These are phyloP conservation scores for Tylopilus microsporus DNA, from an alignment of 1,284 basidiomycete genomes.

Conservation along the genomic window DNA sequence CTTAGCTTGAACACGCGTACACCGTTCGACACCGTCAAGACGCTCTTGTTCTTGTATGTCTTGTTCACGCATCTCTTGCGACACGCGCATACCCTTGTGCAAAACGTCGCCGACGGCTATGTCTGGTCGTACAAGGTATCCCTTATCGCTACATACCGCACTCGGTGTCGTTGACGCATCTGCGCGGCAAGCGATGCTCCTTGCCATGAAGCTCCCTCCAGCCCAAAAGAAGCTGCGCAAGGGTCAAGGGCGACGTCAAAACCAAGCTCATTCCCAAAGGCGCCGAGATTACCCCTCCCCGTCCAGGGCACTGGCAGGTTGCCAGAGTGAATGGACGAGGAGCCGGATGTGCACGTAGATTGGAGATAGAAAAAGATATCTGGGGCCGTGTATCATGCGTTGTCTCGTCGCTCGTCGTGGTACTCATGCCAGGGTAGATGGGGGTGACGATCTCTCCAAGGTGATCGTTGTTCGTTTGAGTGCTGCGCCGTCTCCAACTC, in stretches of 20 bases:
- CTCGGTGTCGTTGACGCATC: no score
- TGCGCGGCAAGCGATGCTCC: no score
- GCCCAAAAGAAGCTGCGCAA: no score
- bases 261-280: constrained; percentile 64
- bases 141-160: no score
- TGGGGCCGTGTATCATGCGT: constrained; percentile 84
- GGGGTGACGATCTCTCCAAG: constrained; percentile 75
- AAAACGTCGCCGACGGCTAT: no score
- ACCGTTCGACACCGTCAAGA: no score
- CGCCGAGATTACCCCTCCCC: constrained; percentile 61
- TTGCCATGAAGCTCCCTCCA: no score
- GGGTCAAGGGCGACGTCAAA: constrained; percentile 48
- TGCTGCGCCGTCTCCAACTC: constrained; percentile 83
- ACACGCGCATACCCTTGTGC: no score
- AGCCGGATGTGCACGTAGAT: constrained; percentile 45
- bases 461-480: constrained; percentile 64
- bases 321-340: constrained; percentile 77
- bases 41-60: no score
- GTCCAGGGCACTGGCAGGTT: constrained; percentile 65
- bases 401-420: neutral
- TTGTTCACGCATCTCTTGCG: no score
- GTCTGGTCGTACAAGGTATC: no score
- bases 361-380: constrained; percentile 79
- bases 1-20: no score
- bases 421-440: constrained; percentile 45